Base-by-base conservation (phyloP, 139 green algal species). In the Picochlorum sp. region DNA sequence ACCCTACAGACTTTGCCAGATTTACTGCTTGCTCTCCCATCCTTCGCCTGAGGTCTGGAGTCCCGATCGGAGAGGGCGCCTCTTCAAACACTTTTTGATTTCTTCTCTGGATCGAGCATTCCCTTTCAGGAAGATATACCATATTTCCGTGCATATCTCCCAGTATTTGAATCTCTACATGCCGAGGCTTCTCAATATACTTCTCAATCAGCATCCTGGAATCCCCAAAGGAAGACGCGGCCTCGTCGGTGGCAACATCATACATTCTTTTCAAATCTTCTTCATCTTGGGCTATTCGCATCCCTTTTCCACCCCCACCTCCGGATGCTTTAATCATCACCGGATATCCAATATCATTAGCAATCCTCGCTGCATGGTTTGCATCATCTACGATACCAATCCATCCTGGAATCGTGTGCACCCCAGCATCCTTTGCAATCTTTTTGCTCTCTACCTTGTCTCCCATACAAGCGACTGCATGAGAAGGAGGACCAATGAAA, bases 181-280 rank as follows among this genome's bases (percentile, higher is more conserved):
- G 89, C 0, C 88, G 65, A 3, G 89, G 89, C 20, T 75, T 54
- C 46, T 65, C 51, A 23, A 95, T 84, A 75, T 87, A 92, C 6
- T 83, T 79, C 73, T 95, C 89, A 57, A 95, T 78, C 38, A 95
- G 75, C 59, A 95, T 65, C 10, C 88, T 77, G 28, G 85, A 78
- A 56, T 95, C 86, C 15, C 77, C 76, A 73, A 95, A 91, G 0
- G 86, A 72, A 0, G 84, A 71, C 0, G 63, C 51, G 1, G 88
- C 88, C 70, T 95, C 89, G 9, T 86, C 66, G 34, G 74, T 78
- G 11, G 84, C 84, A 14, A 88, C 87, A 16, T 61, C 54, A 11
- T 73, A 64, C 3, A 67, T 70, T 21, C 80, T 66, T 66, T 68
- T 57, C 58, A 87, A 37, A 51, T 86, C 81, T 37, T 45, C 24